Evolutionary conservation across 2,329 filamentous ascomycete genomes (phyloP).

Genomic region (Teratosphaeria epicoccoides): DNA sequence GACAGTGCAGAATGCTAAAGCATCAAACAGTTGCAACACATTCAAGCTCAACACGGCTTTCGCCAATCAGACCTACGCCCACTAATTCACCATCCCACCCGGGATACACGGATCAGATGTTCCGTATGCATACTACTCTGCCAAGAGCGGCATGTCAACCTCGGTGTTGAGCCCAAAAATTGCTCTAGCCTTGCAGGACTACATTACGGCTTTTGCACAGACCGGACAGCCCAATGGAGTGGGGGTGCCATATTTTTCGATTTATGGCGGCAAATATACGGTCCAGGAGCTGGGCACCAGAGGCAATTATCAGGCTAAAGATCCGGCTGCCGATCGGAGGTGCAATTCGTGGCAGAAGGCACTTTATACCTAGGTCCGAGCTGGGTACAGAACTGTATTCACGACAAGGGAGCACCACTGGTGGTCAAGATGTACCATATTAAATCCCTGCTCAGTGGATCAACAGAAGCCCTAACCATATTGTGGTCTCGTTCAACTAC

Average conservation of each 20-base stretch:
- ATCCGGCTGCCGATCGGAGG: slow-evolving; percentile 38
- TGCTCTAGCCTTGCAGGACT: slow-evolving; percentile 36
- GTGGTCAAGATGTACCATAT: slow-evolving; percentile 36
- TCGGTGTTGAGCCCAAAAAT: slow-evolving; percentile 12
- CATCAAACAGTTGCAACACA: slow-evolving; percentile 36
- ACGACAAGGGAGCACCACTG: slow-evolving; percentile 33
- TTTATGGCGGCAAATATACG: slow-evolving; percentile 36
- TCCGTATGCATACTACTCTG: slow-evolving; percentile 43
- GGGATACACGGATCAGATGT: slow-evolving; percentile 45
- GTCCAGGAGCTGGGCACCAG: slow-evolving; percentile 36
- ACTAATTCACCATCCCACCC: slow-evolving; percentile 44
- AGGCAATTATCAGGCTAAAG: slow-evolving; percentile 32
- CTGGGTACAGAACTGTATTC: no score
- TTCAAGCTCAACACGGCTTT: slow-evolving; percentile 40
- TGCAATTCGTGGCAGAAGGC: slow-evolving; percentile 47
- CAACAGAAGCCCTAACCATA: slow-evolving; percentile 19
- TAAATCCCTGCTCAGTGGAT: slow-evolving; percentile 38
- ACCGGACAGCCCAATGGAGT: slow-evolving; percentile 29
- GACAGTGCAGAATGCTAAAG: not conserved
- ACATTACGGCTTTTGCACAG: slow-evolving; percentile 35
- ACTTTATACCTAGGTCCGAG: slow-evolving; percentile 27
- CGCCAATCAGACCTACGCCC: slow-evolving; percentile 38
- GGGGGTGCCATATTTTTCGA: slow-evolving; percentile 34
- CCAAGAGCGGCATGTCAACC: slow-evolving; percentile 21
- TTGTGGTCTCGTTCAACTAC: slow-evolving; percentile 16